Base-by-base conservation (phyloP, 2,329 filamentous ascomycete genomes). In the Arthrobotrys musiformis region DNA sequence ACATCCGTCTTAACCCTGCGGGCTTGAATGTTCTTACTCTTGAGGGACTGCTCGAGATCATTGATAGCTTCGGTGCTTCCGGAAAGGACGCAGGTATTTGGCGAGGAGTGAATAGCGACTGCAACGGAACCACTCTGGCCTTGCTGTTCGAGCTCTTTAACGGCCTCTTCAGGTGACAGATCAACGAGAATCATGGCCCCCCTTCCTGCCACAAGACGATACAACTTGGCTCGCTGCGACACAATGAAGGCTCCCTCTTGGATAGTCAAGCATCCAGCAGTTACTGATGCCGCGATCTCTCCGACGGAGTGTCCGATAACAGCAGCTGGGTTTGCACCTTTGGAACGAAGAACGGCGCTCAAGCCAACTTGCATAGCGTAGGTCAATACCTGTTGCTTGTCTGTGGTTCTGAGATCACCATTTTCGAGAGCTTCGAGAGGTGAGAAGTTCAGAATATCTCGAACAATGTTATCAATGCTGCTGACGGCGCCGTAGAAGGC, bases 221-320 rank as follows among this genome's bases (percentile, higher is more conserved):
- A 70, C 5, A 70, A 75, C 56, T 50, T n/a, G 56, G 84, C 83
- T 42, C 84, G 79, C 9, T 82, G 79, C 1, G 81, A 81, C 4
- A 84, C 82, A 24, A 85, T 77, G 1, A 84, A 56, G 0, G 82
- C 80, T 0, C 84, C 85, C 64, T 85, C 84, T 24, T 81, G 72
- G 0, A 79, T 74, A 0, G 81, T 82, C 5, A 85, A 61, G 24
- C 79, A 82, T 4, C 83, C 83, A 17, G 82, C 82, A 1, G 81
- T 82, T 15, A 85, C 83, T 1, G 82, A 79, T 1, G 84, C 84
- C 1, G 84, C 84, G 9, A 85, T 83, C 70, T 85, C 84, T 1
- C 84, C 84, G 1, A 85, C 82, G 0, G 84, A 85, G 64, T 85
- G 84, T 0, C 84, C 84, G 42, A 85, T 82, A 4, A 85, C 80